phyloP scores from a whole-genome alignment of 371 early-diverging fungal genomes.

The Synchytrium microbalum region DNA sequence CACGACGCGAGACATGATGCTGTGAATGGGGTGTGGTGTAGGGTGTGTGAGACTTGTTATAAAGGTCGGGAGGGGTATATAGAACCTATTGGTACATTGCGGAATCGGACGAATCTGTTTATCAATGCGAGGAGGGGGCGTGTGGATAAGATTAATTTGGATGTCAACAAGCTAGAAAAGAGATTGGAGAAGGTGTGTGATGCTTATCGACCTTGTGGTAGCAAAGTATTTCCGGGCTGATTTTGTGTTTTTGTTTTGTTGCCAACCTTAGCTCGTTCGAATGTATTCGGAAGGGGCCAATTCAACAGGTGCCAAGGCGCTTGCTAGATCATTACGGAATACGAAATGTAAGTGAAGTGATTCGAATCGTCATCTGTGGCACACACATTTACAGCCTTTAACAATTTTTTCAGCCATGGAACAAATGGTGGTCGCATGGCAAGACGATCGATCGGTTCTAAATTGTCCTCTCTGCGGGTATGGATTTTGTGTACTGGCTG shows the following conservation, averaged over 20 bases:
- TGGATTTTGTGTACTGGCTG: neutral
- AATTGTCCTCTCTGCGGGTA: conserved; percentile 34
- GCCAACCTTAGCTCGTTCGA: neutral
- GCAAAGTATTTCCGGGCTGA: no score
- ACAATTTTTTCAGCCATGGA: conserved; percentile 28
- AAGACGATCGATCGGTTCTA: conserved; percentile 25
- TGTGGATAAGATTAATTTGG: conserved; percentile 57
- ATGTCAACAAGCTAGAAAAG: conserved; percentile 77
- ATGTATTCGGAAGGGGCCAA: neutral
- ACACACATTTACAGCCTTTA: neutral
- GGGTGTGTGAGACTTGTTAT: conserved; percentile 69
- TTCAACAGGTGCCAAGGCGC: neutral
- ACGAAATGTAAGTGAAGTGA: conserved; percentile 2
- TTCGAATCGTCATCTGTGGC: neutral
- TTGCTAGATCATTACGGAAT: conserved; percentile 1
- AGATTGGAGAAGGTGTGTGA: conserved; percentile 57
- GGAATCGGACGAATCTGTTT: neutral
- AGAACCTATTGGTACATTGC: conserved; percentile 37
- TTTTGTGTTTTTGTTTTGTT: no score
- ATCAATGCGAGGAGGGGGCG: neutral
- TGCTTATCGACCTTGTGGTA: neutral
- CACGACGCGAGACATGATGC: conserved; percentile 64
- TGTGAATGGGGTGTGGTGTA: conserved; percentile 58
- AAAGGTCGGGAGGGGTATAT: conserved; percentile 43
- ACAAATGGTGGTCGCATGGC: conserved; percentile 35